phyloP scores from a whole-genome alignment of 768 basidiomycete genomes.

The Termitomyces sp. region DNA sequence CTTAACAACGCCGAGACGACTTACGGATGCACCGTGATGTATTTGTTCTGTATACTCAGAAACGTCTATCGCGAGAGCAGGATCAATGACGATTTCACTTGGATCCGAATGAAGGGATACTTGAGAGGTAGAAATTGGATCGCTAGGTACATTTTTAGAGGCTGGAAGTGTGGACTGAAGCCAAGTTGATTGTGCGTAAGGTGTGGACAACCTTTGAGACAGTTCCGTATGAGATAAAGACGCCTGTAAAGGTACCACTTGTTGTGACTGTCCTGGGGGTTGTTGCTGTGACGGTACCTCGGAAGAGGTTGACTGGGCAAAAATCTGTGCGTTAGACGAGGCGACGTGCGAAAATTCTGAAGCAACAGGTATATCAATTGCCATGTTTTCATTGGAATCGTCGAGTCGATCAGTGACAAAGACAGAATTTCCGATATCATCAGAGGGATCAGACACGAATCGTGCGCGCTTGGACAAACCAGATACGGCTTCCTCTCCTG shows the following conservation, averaged over 20 bases:
- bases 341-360: neutral
- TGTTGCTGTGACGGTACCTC: neutral
- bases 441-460: neutral
- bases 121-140: neutral
- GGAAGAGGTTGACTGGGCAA: neutral
- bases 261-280: neutral
- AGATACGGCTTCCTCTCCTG: neutral
- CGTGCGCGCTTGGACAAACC: conserved; percentile 2
- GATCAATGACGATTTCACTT: conserved; percentile 12
- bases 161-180: neutral
- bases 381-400: neutral
- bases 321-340: neutral
- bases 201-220: neutral
- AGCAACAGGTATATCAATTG: neutral
- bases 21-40: neutral
- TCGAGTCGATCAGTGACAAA: neutral
- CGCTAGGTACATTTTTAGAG: neutral
- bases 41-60: conserved; percentile 1
- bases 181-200: neutral
- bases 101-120: neutral
- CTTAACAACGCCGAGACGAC: neutral
- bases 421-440: neutral
- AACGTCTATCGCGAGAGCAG: conserved; percentile 9
- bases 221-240: neutral
- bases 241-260: neutral